phyloP scores from a whole-genome alignment of 2,329 filamentous ascomycete species.

The Penicillium sp. region DNA sequence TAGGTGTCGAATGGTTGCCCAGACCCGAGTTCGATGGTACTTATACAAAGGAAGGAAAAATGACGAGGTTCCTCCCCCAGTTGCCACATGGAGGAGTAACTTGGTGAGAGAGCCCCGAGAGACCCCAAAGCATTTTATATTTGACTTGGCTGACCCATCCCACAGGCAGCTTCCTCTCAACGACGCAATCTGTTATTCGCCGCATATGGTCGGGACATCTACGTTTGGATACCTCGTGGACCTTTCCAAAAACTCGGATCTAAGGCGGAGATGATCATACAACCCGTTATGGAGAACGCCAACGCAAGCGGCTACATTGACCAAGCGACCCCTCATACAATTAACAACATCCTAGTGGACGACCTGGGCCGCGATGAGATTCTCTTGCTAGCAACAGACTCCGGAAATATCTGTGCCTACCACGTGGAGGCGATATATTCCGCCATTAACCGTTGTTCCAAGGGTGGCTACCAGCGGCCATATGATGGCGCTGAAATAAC shows the following conservation, averaged over 20 bases:
- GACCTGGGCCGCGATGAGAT: slow-evolving; percentile 69
- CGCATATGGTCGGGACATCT: slow-evolving; percentile 40
- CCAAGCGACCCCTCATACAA: slow-evolving; percentile 53
- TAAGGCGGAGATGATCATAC: slow-evolving; percentile 43
- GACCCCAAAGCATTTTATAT: neutral
- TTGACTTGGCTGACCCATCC: neutral
- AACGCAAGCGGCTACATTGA: slow-evolving; percentile 56
- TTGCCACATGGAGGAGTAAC: slow-evolving; percentile 46
- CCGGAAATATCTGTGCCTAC: slow-evolving; percentile 72
- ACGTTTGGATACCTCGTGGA: slow-evolving; percentile 46
- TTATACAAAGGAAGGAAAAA: slow-evolving; percentile 13
- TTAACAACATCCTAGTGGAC: slow-evolving; percentile 68
- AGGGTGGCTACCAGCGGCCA: slow-evolving; percentile 21
- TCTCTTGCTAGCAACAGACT: slow-evolving; percentile 65
- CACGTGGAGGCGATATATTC: slow-evolving; percentile 56
- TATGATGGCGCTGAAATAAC: slow-evolving; percentile 37
- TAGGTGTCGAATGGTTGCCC: slow-evolving; percentile 10
- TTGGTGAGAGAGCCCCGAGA: slow-evolving; percentile 31
- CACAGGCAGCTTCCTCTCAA: slow-evolving; percentile 47
- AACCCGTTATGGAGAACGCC: slow-evolving; percentile 40
- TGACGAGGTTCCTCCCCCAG: slow-evolving; percentile 26
- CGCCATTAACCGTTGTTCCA: slow-evolving; percentile 40
- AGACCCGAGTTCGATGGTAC: neutral
- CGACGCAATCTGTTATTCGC: slow-evolving; percentile 48
- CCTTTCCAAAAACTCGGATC: slow-evolving; percentile 40